Evolutionary conservation across 169 alveolate species (phyloP), one percentile per base, ranked within the genome.

Genomic region (Cryptosporidium xiaoi): DNA sequence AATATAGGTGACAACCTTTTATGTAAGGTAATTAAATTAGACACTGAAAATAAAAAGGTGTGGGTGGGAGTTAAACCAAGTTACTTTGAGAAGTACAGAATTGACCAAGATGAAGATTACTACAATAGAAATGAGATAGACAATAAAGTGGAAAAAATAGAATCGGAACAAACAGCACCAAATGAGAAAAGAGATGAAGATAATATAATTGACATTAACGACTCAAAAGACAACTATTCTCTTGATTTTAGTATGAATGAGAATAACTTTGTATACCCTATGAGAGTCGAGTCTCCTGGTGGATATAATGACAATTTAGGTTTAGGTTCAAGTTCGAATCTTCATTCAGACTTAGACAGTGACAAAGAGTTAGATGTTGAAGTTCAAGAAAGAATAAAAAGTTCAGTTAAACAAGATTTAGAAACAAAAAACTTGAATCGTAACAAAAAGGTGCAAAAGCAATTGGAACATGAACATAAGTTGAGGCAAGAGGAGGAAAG

Each of bases 51-150:
- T 8, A 29, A 56, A 18, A 77, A 64, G 55, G 51, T 77, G 1
- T 77, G 69, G 77, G 87, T 77, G 27, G 71, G 87, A 3, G 8
- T 77, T 12, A 77, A 77, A 13, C 77, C 69, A 16, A 77, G 71
- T 13, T 60, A 77, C 51, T 77, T 77, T 7, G 48, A 40, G 10
- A 40, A 40, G 1, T 40, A 40, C 48, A 40, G 48, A 40, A 8
- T 53, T 24, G 77, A 77, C 2, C 34, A 33, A 27, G 31, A 60
- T 15, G 71, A 36, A 1, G 77, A 77, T 18, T 53, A 24, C 10
- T 1, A 29, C 20, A 65, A 60, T 13, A 62, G 46, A 58, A 48
- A 15, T 16, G 46, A 24, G 7, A 46, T n/a, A 8, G 84, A 40
- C n/a, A 50, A 12, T 13, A 31, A 58, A n/a, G 56, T 36, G 4